Evolutionary conservation across 768 basidiomycete genomes (phyloP).

Genomic region (Exidia glandulosa): DNA sequence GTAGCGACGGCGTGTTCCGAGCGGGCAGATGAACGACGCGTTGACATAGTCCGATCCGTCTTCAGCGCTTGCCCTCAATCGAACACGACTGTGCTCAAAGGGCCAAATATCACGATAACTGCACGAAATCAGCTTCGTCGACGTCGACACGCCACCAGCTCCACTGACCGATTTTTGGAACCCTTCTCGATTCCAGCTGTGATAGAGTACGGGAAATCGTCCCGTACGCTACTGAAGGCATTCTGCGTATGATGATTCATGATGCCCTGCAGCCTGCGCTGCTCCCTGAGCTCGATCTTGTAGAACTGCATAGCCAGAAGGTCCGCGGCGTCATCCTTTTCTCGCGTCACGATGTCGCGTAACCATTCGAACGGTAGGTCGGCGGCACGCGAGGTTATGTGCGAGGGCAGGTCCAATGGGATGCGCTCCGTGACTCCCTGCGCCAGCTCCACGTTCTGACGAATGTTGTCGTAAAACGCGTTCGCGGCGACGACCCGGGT

Average conservation of each 20-base stretch:
- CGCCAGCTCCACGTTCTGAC: constrained; percentile 75
- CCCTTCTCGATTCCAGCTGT: constrained; percentile 95
- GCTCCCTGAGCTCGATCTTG: constrained; percentile 83
- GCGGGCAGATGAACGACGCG: constrained; percentile 84
- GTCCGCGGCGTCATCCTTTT: constrained; percentile 61
- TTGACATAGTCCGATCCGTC: constrained; percentile 62
- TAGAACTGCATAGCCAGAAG: constrained; percentile 89
- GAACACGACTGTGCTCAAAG: constrained; percentile 87
- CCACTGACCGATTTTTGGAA: constrained; percentile 77
- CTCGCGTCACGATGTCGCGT: constrained; percentile 47
- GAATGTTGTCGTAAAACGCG: constrained; percentile 92
- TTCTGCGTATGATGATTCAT: constrained; percentile 85
- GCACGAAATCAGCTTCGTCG: background rate
- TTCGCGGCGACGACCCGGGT: constrained; percentile 42
- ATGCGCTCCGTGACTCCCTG: constrained; percentile 64
- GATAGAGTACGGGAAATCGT: constrained; percentile 76
- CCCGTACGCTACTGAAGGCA: background rate
- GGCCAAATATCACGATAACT: constrained; percentile 98
- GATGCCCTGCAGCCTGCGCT: constrained; percentile 74
- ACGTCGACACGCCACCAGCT: background rate
- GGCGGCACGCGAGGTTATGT: constrained; percentile 36
- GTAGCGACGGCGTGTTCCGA: constrained; percentile 71
- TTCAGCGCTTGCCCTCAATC: constrained; percentile 34
- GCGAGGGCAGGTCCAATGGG: constrained; percentile 45
- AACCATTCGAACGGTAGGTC: constrained; percentile 79